phyloP scores from a whole-genome alignment of 257 asterid species.

The Gentiana straminea region DNA sequence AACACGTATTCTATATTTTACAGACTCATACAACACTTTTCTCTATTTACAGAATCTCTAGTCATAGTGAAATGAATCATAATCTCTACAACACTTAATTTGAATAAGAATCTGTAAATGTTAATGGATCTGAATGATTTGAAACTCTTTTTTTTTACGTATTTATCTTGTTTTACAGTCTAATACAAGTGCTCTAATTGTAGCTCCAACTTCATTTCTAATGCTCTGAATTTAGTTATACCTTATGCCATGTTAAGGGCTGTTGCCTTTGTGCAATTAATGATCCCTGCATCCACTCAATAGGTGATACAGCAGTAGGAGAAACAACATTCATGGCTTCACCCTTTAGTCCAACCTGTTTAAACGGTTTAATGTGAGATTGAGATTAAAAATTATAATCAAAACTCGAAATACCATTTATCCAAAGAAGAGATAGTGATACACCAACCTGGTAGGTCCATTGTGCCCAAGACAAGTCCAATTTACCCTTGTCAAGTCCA shows the following conservation, averaged over 20 bases:
- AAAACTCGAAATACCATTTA: too few species aligned
- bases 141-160: too few species aligned
- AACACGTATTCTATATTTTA: too few species aligned
- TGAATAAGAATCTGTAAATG: too few species aligned
- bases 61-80: too few species aligned
- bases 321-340: conserved; percentile 66
- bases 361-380: conserved; percentile 15
- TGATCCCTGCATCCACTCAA: conserved; percentile 75
- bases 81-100: too few species aligned
- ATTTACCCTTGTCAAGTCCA: conserved; percentile 70
- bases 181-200: not conserved
- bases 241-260: conserved; percentile 87
- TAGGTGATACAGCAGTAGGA: conserved; percentile 45
- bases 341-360: conserved; percentile 89
- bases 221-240: conserved; percentile 10
- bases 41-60: too few species aligned
- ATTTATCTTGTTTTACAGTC: too few species aligned
- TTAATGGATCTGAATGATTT: too few species aligned
- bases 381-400: not conserved
- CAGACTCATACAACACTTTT: too few species aligned
- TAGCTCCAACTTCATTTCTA: not conserved
- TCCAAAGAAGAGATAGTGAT: too few species aligned
- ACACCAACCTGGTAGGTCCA: conserved; percentile 77
- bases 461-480: conserved; percentile 64
- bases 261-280: conserved; percentile 61